Base-by-base conservation (phyloP, 371 early-diverging fungal species). In the Capillidium heterosporum region DNA sequence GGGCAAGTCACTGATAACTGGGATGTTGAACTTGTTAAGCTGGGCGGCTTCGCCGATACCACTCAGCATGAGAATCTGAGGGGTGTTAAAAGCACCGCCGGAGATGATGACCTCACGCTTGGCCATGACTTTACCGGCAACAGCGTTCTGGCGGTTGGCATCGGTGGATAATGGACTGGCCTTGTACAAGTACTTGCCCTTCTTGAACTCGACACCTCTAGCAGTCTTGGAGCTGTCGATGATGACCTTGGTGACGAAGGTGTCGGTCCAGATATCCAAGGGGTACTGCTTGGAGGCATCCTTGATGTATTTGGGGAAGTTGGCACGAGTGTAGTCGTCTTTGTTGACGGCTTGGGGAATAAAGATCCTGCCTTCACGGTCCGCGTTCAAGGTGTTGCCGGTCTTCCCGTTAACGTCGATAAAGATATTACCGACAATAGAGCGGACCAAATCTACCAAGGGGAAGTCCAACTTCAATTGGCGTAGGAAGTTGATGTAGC, bases 41-140 rank as follows among this genome's bases (percentile, higher is more conserved):
- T 54, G 54, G 17, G 32, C 40, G 4, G n/a, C 27, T 8, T 53
- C 40, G 2, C 65, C 65, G 31, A 65, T 50, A 35, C 65, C 62
- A 28, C 58, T 58, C 48, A 65, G 60, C 65, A 61, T 61, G 43
- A 65, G 58, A n/a, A 65, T 39, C 44, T 59, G 51, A 24, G 65
- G 65, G 41, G 46, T 58, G 24, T 58, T 59, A 43, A 65, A 60
- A 32, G 60, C 61, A 49, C 65, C 66, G 8, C 51, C 58, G 26
- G 60, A 59, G 47, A 65, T 49, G 47, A 65, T 61, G 35, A 65
- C 59, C 43, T 65, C 65, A 32, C 59, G 58, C 42, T 41, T 59
- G 50, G 65, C 65, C 24, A 43, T 41, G 58, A 63, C n/a, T 17
- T n/a, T 21, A 15, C 39, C 39, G 4, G 31, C 11, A 5, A 40